Evolutionary conservation across 1,284 basidiomycete species (phyloP).

Genomic region (Inonotus hispidus): DNA sequence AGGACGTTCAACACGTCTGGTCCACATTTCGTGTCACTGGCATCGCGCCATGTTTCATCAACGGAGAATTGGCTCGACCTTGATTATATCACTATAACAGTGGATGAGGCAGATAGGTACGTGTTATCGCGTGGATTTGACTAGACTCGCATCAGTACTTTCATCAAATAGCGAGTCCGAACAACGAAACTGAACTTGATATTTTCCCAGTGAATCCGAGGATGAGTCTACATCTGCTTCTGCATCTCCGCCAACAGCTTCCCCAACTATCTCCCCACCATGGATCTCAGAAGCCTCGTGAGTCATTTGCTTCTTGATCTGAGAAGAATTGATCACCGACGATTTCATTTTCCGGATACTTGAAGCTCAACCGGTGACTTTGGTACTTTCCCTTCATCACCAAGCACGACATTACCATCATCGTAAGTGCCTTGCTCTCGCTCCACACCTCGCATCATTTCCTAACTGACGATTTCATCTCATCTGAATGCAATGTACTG

Average conservation of each 20-base stretch:
- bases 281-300: conserved; percentile 9
- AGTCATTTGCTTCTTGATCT: background rate
- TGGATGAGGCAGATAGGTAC: conserved; percentile 12
- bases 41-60: conserved; percentile 18
- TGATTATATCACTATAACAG: conserved; percentile 27
- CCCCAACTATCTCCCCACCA: conserved; percentile 13
- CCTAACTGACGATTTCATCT: background rate
- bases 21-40: conserved; percentile 23
- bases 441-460: background rate
- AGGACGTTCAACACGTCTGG: conserved; percentile 19
- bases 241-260: background rate
- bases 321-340: background rate
- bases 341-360: background rate
- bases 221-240: conserved; percentile 3
- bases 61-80: conserved; percentile 26
- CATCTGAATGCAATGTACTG: too few species aligned
- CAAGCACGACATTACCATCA: background rate
- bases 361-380: background rate
- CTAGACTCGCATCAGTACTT: background rate
- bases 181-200: background rate
- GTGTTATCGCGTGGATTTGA: background rate
- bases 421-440: background rate
- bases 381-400: background rate
- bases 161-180: background rate
- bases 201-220: background rate